These are phyloP conservation scores for Paramecium biaurelia DNA, from an alignment of 73 alveolate genomes.

Conservation along the genomic window DNA sequence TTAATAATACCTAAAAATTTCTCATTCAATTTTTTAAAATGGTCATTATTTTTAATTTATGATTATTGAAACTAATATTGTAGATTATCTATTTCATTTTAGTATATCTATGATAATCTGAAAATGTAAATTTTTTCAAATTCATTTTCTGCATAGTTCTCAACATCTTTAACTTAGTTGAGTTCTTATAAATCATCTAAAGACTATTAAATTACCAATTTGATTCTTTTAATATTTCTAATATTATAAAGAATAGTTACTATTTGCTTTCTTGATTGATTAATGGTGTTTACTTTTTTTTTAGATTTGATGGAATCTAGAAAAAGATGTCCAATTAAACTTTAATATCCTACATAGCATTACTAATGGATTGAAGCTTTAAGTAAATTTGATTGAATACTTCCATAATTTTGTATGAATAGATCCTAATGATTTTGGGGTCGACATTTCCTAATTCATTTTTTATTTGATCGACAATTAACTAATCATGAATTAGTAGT, in stretches of 20 bases:
- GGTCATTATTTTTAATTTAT: neutral
- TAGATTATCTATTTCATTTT: neutral
- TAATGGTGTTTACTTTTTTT: neutral
- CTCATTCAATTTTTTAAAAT: neutral
- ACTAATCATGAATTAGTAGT: neutral
- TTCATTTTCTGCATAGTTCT: neutral
- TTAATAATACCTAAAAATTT: neutral
- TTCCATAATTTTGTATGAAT: neutral
- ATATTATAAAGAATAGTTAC: neutral
- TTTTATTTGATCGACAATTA: neutral
- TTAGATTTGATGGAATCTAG: neutral
- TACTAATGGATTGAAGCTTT: neutral
- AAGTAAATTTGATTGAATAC: neutral
- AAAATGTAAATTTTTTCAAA: neutral
- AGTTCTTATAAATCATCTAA: neutral
- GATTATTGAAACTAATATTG: neutral
- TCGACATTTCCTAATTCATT: neutral
- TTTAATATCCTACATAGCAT: neutral
- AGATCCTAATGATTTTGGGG: neutral
- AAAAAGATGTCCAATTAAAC: neutral
- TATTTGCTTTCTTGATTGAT: neutral
- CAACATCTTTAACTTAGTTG: neutral
- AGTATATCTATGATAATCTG: neutral
- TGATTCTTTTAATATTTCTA: neutral
- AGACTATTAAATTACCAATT: neutral